These are phyloP conservation scores for Boechera divaricarpa DNA, from an alignment of 345 rosid species.

Conservation along the genomic window DNA sequence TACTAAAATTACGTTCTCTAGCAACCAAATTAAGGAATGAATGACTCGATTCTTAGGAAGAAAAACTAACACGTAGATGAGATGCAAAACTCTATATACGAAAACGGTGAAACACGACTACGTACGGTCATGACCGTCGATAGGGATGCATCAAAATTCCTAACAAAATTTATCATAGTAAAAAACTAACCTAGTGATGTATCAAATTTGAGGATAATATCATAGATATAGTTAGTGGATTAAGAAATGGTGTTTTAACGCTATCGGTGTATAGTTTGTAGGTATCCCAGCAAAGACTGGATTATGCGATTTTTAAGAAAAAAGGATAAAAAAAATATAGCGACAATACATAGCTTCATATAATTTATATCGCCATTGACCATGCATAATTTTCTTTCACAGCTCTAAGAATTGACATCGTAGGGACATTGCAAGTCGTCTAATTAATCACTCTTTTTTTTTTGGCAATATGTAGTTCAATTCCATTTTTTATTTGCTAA, in stretches of 20 bases:
- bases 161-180: background rate
- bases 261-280: background rate
- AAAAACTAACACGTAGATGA: background rate
- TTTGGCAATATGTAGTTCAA: background rate
- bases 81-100: background rate
- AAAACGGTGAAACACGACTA: background rate
- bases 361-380: background rate
- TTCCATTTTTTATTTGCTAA: constrained; percentile 5
- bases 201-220: background rate
- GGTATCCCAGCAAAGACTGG: background rate
- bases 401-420: background rate
- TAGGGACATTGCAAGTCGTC: constrained; percentile 1
- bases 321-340: background rate
- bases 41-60: background rate
- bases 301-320: background rate
- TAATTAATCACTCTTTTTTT: background rate
- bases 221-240: background rate
- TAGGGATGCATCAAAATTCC: background rate
- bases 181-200: too few relatives aligned
- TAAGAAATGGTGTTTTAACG: background rate
- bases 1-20: background rate
- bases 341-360: background rate
- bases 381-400: background rate
- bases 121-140: background rate
- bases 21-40: background rate